Base-by-base conservation (phyloP, 352 stramenopile genomes). In the Phytophthora ramorum region DNA sequence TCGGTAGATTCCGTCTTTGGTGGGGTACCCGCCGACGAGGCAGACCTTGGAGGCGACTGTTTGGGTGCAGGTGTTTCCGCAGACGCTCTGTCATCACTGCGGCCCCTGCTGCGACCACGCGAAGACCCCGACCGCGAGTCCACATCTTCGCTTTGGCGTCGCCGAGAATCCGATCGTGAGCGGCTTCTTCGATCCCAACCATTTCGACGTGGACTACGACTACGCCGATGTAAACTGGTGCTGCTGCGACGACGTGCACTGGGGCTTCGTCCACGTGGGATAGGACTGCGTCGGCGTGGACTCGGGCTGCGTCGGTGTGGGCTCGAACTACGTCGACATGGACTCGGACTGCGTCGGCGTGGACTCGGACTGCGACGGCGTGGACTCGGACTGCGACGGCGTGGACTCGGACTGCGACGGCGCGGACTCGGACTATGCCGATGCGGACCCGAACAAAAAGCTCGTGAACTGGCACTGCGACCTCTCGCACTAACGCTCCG, bases 91-190 rank as follows among this genome's bases (percentile, higher is more conserved):
- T 67, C 57, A 10, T 50, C 53, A 24, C 55, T 46, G 17, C 26
- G 50, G 30, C 22, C 69, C 22, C 22, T 57, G 52, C 58, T 75
- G 38, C 47, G 67, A 48, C 28, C 58, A 55, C 56, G 52, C 22
- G 71, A 57, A 35, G 71, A 79, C 4, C 34, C 54, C 4, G 67
- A 72, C 30, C 37, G 59, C 7, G 58, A 76, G 20, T 12, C 19
- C 14, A 19, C 58, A 48, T 49, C 47, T 13, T 73, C 44, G 53
- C 38, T 60, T 50, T n/a, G 43, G 20, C 51, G 35, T 10, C 37
- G 44, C 51, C 46, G 54, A 7, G 67, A 75, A 55, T 44, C 24
- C 13, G 66, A 76, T 5, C 38, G 37, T 26, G 66, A 79, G 4
- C 48, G 62, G 34, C 66, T 75, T 67, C 37, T 64, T 8, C 56